Evolutionary conservation across 768 basidiomycete species (phyloP).

Genomic region (Serendipita indica): DNA sequence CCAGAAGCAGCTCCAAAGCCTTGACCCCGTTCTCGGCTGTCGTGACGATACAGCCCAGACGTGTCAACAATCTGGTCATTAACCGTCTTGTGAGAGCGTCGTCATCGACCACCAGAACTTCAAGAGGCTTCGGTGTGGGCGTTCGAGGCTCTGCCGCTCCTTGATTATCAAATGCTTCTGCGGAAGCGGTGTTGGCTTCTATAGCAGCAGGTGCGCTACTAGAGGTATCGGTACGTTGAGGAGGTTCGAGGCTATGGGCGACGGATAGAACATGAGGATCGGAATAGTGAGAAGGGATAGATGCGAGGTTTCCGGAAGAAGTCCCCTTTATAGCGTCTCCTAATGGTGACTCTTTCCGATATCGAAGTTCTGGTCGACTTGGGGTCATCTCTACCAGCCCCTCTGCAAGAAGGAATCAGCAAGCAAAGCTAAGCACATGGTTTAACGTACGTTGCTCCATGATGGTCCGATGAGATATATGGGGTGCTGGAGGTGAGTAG

Average conservation of each 20-base stretch:
- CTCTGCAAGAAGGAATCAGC: not conserved
- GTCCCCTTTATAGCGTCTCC: not conserved
- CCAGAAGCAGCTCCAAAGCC: conserved; percentile 58
- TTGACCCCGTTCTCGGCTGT: conserved; percentile 74
- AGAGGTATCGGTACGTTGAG: not conserved
- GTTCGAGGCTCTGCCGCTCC: not conserved
- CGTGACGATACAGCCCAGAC: conserved; percentile 63
- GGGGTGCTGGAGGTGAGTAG: not conserved
- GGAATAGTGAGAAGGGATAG: not conserved
- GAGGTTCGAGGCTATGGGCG: not conserved
- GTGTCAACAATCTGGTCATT: conserved; percentile 65
- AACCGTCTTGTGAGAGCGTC: conserved; percentile 65
- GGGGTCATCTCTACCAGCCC: conserved; percentile 5
- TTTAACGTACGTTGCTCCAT: conserved; percentile 9
- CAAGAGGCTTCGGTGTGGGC: conserved; percentile 27
- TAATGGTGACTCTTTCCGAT: not conserved
- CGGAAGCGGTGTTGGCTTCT: not conserved
- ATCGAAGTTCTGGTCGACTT: not conserved
- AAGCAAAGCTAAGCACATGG: not conserved
- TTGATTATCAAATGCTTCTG: conserved; percentile 5
- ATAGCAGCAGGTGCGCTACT: not conserved
- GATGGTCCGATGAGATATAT: conserved; percentile 5
- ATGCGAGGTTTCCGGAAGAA: not conserved
- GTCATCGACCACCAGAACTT: conserved; percentile 71
- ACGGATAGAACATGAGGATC: not conserved